phyloP scores from a whole-genome alignment of 2,329 filamentous ascomycete species.

The Aspergillus sp. region DNA sequence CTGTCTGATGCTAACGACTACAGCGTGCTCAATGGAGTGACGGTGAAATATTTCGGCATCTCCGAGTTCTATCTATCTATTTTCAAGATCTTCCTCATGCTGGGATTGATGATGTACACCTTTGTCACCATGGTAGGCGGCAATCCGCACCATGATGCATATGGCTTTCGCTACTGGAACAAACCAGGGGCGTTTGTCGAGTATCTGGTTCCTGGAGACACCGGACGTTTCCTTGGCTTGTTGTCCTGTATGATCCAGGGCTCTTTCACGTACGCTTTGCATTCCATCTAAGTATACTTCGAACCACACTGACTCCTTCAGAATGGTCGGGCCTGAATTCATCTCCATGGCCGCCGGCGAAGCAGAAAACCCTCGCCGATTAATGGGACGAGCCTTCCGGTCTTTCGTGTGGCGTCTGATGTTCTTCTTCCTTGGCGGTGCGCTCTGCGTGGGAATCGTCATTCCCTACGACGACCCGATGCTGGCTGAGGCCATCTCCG shows the following conservation, averaged over 20 bases:
- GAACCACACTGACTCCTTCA: not conserved
- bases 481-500: slow-evolving; percentile 54
- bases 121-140: slow-evolving; percentile 78
- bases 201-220: slow-evolving; percentile 57
- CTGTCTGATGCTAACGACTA: not conserved
- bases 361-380: slow-evolving; percentile 63
- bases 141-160: slow-evolving; percentile 66
- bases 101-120: slow-evolving; percentile 46
- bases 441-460: slow-evolving; percentile 66
- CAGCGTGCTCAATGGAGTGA: slow-evolving; percentile 39
- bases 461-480: slow-evolving; percentile 64
- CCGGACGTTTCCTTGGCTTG: slow-evolving; percentile 53
- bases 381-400: slow-evolving; percentile 69
- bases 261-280: slow-evolving; percentile 50
- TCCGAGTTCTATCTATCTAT: slow-evolving; percentile 48
- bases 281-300: too few relatives aligned
- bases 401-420: slow-evolving; percentile 74
- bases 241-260: slow-evolving; percentile 70
- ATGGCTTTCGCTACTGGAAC: slow-evolving; percentile 66
- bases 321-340: slow-evolving; percentile 63
- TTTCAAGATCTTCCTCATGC: slow-evolving; percentile 37
- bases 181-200: slow-evolving; percentile 63
- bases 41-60: slow-evolving; percentile 44
- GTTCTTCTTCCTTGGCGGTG: slow-evolving; percentile 68
- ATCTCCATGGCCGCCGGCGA: slow-evolving; percentile 62